Percentiles rank a stretch among this genome's conserved stretches.
These are phyloP conservation scores for Thalassiosira mediterranea DNA, from an alignment of 352 stramenopile genomes.

Conservation along the genomic window DNA sequence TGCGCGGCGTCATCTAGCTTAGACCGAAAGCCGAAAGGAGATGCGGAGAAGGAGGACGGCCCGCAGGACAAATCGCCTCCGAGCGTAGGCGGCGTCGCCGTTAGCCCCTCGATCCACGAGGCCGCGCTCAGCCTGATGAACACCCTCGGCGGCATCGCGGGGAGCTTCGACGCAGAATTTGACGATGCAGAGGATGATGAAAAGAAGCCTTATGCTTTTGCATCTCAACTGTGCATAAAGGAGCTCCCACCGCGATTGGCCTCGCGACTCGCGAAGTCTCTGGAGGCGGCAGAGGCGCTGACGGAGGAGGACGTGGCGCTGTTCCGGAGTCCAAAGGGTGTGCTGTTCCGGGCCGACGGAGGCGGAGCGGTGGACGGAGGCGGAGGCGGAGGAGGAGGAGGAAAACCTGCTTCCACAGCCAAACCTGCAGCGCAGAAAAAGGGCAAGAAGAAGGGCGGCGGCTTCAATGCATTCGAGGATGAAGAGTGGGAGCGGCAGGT, in stretches of 20 bases:
- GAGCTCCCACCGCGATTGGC: conserved; percentile 54
- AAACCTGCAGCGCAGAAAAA: conserved; percentile 41
- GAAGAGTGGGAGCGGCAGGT: conserved; percentile 84
- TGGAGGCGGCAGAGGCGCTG: conserved; percentile 46
- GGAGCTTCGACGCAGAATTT: conserved; percentile 64
- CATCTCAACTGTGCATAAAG: conserved; percentile 59
- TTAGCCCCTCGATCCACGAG: conserved; percentile 53
- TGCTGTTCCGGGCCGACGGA: conserved; percentile 45
- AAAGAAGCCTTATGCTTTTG: conserved; percentile 64
- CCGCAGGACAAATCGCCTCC: conserved; percentile 9
- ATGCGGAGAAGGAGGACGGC: conserved; percentile 5
- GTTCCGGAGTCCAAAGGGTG: conserved; percentile 60
- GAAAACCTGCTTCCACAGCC: conserved; percentile 1
- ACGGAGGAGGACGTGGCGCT: conserved; percentile 67
- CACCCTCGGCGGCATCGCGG: conserved; percentile 65
- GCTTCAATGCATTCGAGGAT: conserved; percentile 63
- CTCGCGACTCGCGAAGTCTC: conserved; percentile 22
- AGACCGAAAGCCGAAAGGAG: conserved; percentile 5
- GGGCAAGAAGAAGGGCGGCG: conserved; percentile 41
- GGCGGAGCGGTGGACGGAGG: conserved; percentile 37
- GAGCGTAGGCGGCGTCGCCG: not conserved
- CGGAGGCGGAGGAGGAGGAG: not conserved
- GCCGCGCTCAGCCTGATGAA: conserved; percentile 62
- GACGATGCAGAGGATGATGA: conserved; percentile 59
- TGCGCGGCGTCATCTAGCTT: conserved; percentile 30